phyloP scores from a whole-genome alignment of 495 filamentous ascomycete species.

The Lepidopterella palustris region DNA sequence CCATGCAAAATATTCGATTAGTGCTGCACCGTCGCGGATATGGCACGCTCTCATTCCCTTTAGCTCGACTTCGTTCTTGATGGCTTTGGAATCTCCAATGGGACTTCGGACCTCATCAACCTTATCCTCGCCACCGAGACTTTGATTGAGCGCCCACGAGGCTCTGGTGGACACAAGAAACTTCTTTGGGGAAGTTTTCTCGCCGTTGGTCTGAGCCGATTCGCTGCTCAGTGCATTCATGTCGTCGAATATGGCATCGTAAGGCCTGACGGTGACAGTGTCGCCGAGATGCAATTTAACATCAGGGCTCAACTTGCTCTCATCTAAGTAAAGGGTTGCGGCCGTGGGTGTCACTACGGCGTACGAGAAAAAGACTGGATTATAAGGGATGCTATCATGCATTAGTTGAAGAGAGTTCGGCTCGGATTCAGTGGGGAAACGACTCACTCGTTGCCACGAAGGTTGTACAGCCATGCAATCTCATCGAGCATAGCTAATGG shows the following conservation, averaged over 20 bases:
- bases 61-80: constrained; percentile 90
- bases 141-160: constrained; percentile 87
- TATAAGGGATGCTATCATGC: constrained; percentile 76
- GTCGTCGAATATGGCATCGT: constrained; percentile 76
- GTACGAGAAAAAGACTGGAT: constrained; percentile 98
- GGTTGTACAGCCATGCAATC: constrained; percentile 95
- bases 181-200: constrained; percentile 47
- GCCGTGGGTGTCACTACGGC: constrained; percentile 76
- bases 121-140: constrained; percentile 78
- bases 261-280: constrained; percentile 73
- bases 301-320: constrained; percentile 64
- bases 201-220: constrained; percentile 27
- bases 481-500: constrained; percentile 79
- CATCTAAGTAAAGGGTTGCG: constrained; percentile 80
- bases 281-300: constrained; percentile 63
- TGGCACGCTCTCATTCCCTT: constrained; percentile 93
- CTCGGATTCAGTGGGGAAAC: neutral
- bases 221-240: constrained; percentile 51
- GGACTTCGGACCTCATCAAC: constrained; percentile 85
- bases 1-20: constrained; percentile 95
- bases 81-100: constrained; percentile 88
- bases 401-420: constrained; percentile 12
- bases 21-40: constrained; percentile 85
- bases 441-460: constrained; percentile 81
- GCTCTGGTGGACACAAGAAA: constrained; percentile 83